These are phyloP conservation scores for Croton laevigatus DNA, from an alignment of 441 rosid genomes.

Conservation along the genomic window DNA sequence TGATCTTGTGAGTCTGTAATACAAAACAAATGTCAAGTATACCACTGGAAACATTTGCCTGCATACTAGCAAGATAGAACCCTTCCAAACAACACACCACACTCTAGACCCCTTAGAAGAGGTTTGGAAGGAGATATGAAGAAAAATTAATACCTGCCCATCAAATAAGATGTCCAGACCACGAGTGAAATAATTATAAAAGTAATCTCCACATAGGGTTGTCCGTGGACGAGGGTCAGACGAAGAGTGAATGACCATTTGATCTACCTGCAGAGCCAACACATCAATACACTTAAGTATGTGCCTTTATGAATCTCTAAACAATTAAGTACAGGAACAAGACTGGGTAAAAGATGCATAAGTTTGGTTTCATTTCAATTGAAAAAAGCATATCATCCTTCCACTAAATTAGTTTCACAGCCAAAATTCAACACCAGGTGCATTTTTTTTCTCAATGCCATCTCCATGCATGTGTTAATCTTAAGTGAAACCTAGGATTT, in stretches of 20 bases:
- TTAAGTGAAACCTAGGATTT: neutral
- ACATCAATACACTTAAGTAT: slow-evolving; percentile 12
- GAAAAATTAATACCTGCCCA: slow-evolving; percentile 61
- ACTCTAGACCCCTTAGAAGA: neutral
- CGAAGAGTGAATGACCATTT: slow-evolving; percentile 97
- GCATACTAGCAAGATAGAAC: neutral
- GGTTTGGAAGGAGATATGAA: neutral
- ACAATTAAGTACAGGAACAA: neutral
- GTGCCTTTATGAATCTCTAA: neutral
- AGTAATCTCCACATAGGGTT: slow-evolving; percentile 93
- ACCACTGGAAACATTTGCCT: slow-evolving; percentile 8
- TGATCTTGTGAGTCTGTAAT: slow-evolving; percentile 83
- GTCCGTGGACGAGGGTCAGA: slow-evolving; percentile 83
- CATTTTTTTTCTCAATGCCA: neutral
- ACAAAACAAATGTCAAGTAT: slow-evolving; percentile 17
- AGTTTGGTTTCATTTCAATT: neutral
- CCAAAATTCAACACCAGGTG: neutral
- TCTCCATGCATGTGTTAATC: neutral
- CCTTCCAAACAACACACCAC: neutral
- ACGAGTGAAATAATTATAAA: slow-evolving; percentile 92
- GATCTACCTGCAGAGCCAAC: slow-evolving; percentile 66
- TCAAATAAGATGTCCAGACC: slow-evolving; percentile 96
- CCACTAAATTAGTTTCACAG: neutral
- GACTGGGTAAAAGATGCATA: neutral
- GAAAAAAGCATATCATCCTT: neutral